A percentile compares a stretch with the other conserved stretches of the same genome.
Evolutionary conservation across 495 filamentous ascomycete species (phyloP).

Genomic region (Podospora pseudopauciseta): DNA sequence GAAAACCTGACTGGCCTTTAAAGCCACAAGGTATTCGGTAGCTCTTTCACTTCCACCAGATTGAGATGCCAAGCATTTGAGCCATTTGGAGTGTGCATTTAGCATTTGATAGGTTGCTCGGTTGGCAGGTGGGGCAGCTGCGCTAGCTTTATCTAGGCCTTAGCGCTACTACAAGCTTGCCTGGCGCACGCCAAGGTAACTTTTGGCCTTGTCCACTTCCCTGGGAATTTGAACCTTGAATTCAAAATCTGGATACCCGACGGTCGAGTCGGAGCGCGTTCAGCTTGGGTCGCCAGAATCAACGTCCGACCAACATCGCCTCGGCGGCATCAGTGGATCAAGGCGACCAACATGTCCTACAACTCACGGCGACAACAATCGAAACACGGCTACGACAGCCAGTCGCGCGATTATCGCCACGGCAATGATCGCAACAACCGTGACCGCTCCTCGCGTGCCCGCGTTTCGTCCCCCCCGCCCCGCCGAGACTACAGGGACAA

Average conservation of each 20-base stretch:
- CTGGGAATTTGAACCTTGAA: background rate
- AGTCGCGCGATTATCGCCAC: conserved; percentile 17
- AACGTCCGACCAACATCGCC: background rate
- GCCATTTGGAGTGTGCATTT: too few species aligned
- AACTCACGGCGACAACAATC: conserved; percentile 9
- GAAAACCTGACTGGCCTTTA: too few species aligned
- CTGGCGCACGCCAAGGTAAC: background rate
- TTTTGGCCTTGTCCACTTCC: background rate
- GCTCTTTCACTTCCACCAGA: too few species aligned
- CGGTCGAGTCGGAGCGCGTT: background rate
- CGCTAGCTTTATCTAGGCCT: background rate
- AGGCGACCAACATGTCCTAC: conserved; percentile 14
- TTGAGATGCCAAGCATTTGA: too few species aligned
- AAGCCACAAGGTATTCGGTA: too few species aligned
- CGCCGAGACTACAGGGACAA: background rate
- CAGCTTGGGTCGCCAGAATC: background rate
- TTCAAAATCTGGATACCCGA: background rate
- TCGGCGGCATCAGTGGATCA: background rate
- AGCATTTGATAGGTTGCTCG: too few species aligned
- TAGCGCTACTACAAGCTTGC: background rate
- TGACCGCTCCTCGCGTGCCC: conserved; percentile 3
- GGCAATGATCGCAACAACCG: conserved; percentile 12
- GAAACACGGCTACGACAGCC: conserved; percentile 6
- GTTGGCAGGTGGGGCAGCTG: background rate
- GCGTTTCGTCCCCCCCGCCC: background rate